Conservation (phyloP, 305 asterid species). For the Salvia sclarea region DNA sequence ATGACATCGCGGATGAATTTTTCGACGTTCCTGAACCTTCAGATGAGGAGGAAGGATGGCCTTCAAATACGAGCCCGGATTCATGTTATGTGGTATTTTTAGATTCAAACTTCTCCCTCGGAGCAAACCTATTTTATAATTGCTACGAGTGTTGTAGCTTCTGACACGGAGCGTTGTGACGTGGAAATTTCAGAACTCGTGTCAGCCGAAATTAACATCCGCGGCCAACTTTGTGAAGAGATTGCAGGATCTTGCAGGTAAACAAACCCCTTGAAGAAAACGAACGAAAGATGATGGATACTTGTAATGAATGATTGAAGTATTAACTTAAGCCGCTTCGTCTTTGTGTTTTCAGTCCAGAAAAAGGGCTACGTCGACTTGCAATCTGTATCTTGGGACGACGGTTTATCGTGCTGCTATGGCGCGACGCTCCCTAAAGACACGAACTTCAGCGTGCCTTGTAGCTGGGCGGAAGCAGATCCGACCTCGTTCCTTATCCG, state of each 20-base stretch:
- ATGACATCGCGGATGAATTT: slow-evolving; percentile 78
- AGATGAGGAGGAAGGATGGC: slow-evolving; percentile 60
- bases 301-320: background rate
- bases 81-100: slow-evolving; percentile 47
- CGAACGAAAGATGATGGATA: slow-evolving; percentile 9
- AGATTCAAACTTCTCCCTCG: background rate
- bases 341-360: slow-evolving; percentile 48
- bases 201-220: slow-evolving; percentile 57
- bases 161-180: slow-evolving; percentile 27
- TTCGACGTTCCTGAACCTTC: slow-evolving; percentile 79
- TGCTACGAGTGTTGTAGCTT: background rate
- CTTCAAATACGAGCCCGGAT: slow-evolving; percentile 44
- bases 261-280: slow-evolving; percentile 31
- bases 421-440: slow-evolving; percentile 81
- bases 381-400: slow-evolving; percentile 64
- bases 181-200: slow-evolving; percentile 49
- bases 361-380: slow-evolving; percentile 72
- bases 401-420: slow-evolving; percentile 44
- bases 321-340: slow-evolving; percentile 11
- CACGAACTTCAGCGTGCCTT: slow-evolving; percentile 50
- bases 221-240: slow-evolving; percentile 70
- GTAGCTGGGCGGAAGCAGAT: slow-evolving; percentile 78
- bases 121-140: background rate
- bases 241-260: slow-evolving; percentile 74
- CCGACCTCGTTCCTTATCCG: slow-evolving; percentile 80